Percentiles rank a stretch among this genome's conserved stretches.
These are phyloP conservation scores for Cucurbita ficifolia DNA, from an alignment of 306 rosid genomes.

Conservation along the genomic window DNA sequence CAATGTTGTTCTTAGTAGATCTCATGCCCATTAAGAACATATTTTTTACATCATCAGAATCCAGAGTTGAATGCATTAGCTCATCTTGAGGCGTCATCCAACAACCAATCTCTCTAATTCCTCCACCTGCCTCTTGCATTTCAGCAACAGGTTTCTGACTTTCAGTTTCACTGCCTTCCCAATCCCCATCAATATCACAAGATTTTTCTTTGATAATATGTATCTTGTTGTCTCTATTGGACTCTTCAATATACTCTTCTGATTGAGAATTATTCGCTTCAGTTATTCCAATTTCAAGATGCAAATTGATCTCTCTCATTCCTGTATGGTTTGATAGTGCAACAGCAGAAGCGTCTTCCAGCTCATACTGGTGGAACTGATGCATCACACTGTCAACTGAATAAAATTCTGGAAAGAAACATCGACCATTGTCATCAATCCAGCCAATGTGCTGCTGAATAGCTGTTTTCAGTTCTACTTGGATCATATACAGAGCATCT, in stretches of 20 bases:
- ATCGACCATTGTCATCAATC: constrained; percentile 18
- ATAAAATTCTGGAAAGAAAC: constrained; percentile 18
- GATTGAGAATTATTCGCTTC: constrained; percentile 1
- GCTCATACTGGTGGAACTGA: neutral
- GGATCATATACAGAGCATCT: constrained; percentile 19
- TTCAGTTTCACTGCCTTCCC: neutral
- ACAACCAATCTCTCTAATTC: neutral
- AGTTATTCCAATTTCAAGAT: constrained; percentile 16
- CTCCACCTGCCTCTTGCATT: neutral
- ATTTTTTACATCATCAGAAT: constrained; percentile 2
- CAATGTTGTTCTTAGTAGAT: neutral
- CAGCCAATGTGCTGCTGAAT: constrained; percentile 14
- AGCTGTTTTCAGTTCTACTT: constrained; percentile 12
- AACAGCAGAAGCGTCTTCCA: constrained; percentile 7
- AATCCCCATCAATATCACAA: neutral
- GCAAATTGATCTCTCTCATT: constrained; percentile 10
- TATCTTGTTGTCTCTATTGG: constrained; percentile 5
- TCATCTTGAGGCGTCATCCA: neutral
- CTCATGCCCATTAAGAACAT: constrained; percentile 5
- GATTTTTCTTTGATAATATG: neutral
- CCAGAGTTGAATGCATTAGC: neutral
- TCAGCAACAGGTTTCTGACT: constrained; percentile 1
- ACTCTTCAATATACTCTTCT: constrained; percentile 12
- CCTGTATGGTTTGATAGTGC: constrained; percentile 5
- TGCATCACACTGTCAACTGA: neutral